Evolutionary conservation across 768 basidiomycete species (phyloP).

Genomic region (Suillus spraguei): DNA sequence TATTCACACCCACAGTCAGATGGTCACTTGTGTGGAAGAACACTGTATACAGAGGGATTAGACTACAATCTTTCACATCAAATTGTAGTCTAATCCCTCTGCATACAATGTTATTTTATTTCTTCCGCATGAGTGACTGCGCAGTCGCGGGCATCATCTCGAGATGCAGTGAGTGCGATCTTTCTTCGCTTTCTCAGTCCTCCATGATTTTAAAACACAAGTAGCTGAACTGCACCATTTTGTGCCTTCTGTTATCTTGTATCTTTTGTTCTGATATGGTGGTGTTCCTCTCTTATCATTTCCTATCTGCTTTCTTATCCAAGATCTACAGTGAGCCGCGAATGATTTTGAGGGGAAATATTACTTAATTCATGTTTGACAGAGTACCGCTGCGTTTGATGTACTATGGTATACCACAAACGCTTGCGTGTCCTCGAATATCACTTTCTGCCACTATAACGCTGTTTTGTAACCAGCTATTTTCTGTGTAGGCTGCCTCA

Average conservation of each 20-base stretch:
- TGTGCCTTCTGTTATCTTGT: neutral
- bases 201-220: neutral
- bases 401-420: neutral
- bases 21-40: too few species aligned
- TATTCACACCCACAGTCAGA: too few species aligned
- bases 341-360: neutral
- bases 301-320: neutral
- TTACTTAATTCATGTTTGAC: neutral
- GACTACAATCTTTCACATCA: too few species aligned
- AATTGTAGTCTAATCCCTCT: too few species aligned
- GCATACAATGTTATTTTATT: too few species aligned
- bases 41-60: too few species aligned
- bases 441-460: neutral
- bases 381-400: neutral
- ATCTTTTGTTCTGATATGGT: neutral
- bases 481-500: neutral
- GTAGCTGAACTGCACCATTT: neutral
- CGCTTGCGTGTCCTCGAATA: neutral
- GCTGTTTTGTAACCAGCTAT: neutral
- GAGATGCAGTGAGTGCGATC: too few species aligned
- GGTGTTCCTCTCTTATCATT: neutral
- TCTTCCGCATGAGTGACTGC: too few species aligned
- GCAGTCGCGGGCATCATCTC: too few species aligned
- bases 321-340: neutral
- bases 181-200: too few species aligned